Evolutionary conservation across 495 filamentous ascomycete genomes (phyloP).

Genomic region (Aspergillus sparsus): DNA sequence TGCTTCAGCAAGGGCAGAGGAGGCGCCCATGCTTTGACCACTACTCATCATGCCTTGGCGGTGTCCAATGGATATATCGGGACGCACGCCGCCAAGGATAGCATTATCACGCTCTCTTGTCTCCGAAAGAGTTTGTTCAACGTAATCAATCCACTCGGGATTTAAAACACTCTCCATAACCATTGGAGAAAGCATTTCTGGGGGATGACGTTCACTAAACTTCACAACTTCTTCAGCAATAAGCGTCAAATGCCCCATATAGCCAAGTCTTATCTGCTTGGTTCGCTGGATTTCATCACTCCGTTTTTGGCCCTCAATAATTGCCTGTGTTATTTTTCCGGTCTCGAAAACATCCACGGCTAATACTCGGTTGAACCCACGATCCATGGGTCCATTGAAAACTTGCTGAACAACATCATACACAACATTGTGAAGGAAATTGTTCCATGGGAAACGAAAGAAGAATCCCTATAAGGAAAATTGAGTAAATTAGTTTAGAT

Average conservation of each 20-base stretch:
- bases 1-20: slow-evolving; percentile 74
- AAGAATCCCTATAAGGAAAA: slow-evolving; percentile 73
- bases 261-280: slow-evolving; percentile 88
- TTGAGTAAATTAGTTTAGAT: slow-evolving; percentile 11
- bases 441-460: slow-evolving; percentile 99
- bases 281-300: slow-evolving; percentile 81
- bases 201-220: slow-evolving; percentile 91
- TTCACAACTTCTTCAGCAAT: slow-evolving; percentile 99
- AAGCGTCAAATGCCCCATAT: slow-evolving; percentile 97
- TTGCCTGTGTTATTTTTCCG: slow-evolving; percentile 84
- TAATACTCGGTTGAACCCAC: slow-evolving; percentile 88
- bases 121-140: slow-evolving; percentile 90
- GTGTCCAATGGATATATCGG: slow-evolving; percentile 74
- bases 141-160: slow-evolving; percentile 89
- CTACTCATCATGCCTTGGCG: slow-evolving; percentile 66
- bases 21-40: slow-evolving; percentile 59
- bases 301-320: slow-evolving; percentile 83
- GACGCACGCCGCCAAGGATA: slow-evolving; percentile 93
- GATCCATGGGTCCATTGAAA: slow-evolving; percentile 97
- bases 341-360: slow-evolving; percentile 90
- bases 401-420: slow-evolving; percentile 99
- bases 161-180: slow-evolving; percentile 89
- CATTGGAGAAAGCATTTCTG: slow-evolving; percentile 77
- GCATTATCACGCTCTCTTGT: slow-evolving; percentile 96
- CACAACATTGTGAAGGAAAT: slow-evolving; percentile 98